These are phyloP conservation scores for Pezicula rhizophila DNA, from an alignment of 2,329 filamentous ascomycete species.

Conservation along the genomic window DNA sequence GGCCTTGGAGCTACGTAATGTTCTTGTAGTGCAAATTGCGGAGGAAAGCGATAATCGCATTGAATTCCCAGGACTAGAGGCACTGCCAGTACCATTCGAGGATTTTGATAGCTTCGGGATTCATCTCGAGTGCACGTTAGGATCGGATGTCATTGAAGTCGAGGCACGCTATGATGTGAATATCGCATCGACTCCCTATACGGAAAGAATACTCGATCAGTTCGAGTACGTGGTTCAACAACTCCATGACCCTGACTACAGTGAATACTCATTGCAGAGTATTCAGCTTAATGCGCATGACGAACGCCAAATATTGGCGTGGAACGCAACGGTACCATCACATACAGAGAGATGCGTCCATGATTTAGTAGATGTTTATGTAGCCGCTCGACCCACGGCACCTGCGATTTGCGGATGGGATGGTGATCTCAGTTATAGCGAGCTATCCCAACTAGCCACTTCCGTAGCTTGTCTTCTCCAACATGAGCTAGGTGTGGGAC, in stretches of 20 bases:
- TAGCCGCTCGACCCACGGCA: slow-evolving; percentile 1
- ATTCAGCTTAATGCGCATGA: slow-evolving; percentile 1
- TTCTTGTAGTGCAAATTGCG: slow-evolving; percentile 16
- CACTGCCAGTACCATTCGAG: slow-evolving; percentile 1
- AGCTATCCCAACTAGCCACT: slow-evolving; percentile 13
- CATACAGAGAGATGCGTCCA: slow-evolving; percentile 1
- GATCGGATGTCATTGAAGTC: background rate
- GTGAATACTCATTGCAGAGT: background rate
- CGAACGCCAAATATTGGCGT: slow-evolving; percentile 2
- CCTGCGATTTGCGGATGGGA: slow-evolving; percentile 6
- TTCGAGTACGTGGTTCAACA: background rate
- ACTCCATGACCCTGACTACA: background rate
- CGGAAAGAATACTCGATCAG: slow-evolving; percentile 1
- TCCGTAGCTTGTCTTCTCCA: slow-evolving; percentile 1
- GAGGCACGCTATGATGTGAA: background rate
- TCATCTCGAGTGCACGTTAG: slow-evolving; percentile 1
- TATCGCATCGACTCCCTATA: background rate
- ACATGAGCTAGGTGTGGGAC: slow-evolving; percentile 6
- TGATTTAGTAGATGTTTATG: background rate
- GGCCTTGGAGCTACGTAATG: slow-evolving; percentile 15
- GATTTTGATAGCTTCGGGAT: slow-evolving; percentile 2
- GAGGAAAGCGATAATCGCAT: slow-evolving; percentile 2
- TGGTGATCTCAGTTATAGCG: slow-evolving; percentile 10
- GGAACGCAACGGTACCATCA: slow-evolving; percentile 11
- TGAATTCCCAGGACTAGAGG: background rate